Base-by-base conservation (phyloP, 768 basidiomycete genomes). In the Xerocomellus dryophilus region DNA sequence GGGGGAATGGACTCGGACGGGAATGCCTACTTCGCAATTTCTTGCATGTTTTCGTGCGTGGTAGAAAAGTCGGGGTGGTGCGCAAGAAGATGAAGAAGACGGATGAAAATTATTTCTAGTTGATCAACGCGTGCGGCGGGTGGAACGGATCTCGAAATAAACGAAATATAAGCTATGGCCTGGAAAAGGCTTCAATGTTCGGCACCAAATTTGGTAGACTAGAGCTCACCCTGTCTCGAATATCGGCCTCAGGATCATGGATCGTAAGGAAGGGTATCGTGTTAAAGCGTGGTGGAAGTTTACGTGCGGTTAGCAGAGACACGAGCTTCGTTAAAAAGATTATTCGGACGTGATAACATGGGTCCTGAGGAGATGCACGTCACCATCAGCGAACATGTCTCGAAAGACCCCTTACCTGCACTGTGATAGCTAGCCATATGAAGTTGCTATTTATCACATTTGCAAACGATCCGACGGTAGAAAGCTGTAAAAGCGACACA, bases 31-130 rank as follows among this genome's bases (percentile, higher is more conserved):
- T 87, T 91, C 21, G 88, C 84, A 61, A 93, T 86, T 62, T 90
- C 86, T 32, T 82, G 75, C 35, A 95, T 68, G 39, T 85, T 85
- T 32, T 90, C 88, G 35, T 81, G 78, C 3, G 78, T 76, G 41
- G 76, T 78, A 18, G 77, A 79, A 62, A 93, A 95, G 70, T 99
- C 97, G 5, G 96, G 96, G 67, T 99, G 97, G 66, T 97, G 95
- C 0, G 94, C 92, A 5, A 98, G 77, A 1, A 94, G 71, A 64
- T 94, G 90, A 10, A 98, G 77, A 5, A 98, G 72, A 12, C 96
- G 86, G 40, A 95, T 81, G 61, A 98, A 90, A 2, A 87, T 82
- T 51, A 87, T 73, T 67, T 98, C 96, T 51, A 95, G 79, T 47
- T 82, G 72, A n/a, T 84, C 78, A 15, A 91, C 73, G 41, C 80